These are phyloP conservation scores for Fusarium cyanostomum DNA, from an alignment of 2,329 filamentous ascomycete species.

Conservation along the genomic window DNA sequence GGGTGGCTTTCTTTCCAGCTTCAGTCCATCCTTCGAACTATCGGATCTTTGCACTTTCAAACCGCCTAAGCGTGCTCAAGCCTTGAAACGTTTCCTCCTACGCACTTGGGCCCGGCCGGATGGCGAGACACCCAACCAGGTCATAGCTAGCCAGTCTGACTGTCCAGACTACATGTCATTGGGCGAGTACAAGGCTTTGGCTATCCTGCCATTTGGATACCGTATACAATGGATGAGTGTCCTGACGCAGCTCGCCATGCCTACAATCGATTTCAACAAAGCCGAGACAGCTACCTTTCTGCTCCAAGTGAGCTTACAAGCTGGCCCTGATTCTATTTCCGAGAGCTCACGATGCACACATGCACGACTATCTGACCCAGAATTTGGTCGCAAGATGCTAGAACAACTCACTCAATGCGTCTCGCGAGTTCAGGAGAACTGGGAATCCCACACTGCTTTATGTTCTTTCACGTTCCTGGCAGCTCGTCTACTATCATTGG, in stretches of 20 bases:
- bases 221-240: conserved; percentile 36
- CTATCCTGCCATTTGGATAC: conserved; percentile 24
- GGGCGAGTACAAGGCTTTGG: conserved; percentile 61
- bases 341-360: conserved; percentile 4
- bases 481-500: conserved; percentile 24
- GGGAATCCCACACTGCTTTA: conserved; percentile 34
- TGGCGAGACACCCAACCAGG: conserved; percentile 55
- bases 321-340: neutral
- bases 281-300: conserved; percentile 26
- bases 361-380: neutral
- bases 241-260: conserved; percentile 35
- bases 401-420: neutral
- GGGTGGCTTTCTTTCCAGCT: neutral
- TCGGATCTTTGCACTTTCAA: conserved; percentile 25
- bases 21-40: neutral
- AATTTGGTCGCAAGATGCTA: conserved; percentile 17
- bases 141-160: conserved; percentile 58
- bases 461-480: conserved; percentile 32
- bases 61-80: conserved; percentile 13
- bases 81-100: conserved; percentile 26
- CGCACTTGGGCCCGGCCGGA: conserved; percentile 6
- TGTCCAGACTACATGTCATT: conserved; percentile 61
- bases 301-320: conserved; percentile 37
- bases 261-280: conserved; percentile 38
- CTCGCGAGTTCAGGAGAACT: conserved; percentile 28